Conservation (phyloP, 257 asterid genomes). For the Dorcoceras hygrometricum region DNA sequence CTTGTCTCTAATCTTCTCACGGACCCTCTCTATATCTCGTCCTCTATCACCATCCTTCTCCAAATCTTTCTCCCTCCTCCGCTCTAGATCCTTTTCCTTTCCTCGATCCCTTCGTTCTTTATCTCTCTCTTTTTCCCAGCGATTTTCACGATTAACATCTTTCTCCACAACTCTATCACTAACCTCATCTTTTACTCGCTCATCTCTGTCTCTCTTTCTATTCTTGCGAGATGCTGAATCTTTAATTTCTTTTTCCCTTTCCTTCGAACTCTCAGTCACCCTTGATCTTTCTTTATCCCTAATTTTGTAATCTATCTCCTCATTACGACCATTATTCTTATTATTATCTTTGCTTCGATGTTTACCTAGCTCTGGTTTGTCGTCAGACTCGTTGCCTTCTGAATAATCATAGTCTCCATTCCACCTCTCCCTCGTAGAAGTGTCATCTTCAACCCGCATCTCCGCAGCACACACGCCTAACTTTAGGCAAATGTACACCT, state of each 20-base stretch:
- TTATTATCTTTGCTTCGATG: slow-evolving; percentile 62
- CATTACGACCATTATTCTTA: slow-evolving; percentile 53
- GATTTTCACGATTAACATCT: slow-evolving; percentile 59
- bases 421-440: slow-evolving; percentile 55
- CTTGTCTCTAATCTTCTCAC: slow-evolving; percentile 56
- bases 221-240: slow-evolving; percentile 49
- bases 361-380: slow-evolving; percentile 45
- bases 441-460: slow-evolving; percentile 46
- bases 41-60: slow-evolving; percentile 43
- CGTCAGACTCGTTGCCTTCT: slow-evolving; percentile 49
- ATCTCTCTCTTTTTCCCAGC: slow-evolving; percentile 61
- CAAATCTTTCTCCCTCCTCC: slow-evolving; percentile 45
- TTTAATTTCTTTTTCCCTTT: slow-evolving; percentile 50
- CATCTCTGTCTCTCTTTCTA: slow-evolving; percentile 67
- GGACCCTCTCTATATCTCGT: slow-evolving; percentile 48
- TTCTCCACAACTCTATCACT: slow-evolving; percentile 52
- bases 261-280: slow-evolving; percentile 37
- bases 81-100: slow-evolving; percentile 51
- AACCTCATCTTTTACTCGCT: slow-evolving; percentile 49
- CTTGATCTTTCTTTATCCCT: slow-evolving; percentile 63
- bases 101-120: slow-evolving; percentile 54
- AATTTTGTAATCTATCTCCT: slow-evolving; percentile 64
- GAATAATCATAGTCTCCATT: slow-evolving; percentile 44
- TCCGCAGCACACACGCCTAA: slow-evolving; percentile 49
- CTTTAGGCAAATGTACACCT: slow-evolving; percentile 42